phyloP scores from a whole-genome alignment of 352 stramenopile species.

The Globisporangium apiculatum region DNA sequence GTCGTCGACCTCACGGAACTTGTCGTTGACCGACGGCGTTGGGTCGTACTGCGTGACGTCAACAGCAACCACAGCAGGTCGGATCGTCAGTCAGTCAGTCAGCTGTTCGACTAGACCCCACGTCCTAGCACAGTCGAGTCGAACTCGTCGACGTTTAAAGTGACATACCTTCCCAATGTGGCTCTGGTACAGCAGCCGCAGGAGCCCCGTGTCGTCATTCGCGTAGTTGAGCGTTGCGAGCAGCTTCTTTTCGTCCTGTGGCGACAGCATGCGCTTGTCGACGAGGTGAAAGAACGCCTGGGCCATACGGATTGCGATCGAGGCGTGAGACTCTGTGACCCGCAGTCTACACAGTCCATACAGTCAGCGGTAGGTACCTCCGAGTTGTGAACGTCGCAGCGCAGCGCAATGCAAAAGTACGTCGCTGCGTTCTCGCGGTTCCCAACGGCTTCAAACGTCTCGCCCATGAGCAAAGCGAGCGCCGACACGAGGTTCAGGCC shows the following conservation, averaged over 20 bases:
- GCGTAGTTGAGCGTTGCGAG: slow-evolving; percentile 66
- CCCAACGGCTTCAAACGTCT: slow-evolving; percentile 77
- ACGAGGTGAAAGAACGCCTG: slow-evolving; percentile 80
- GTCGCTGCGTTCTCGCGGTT: slow-evolving; percentile 74
- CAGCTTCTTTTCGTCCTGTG: slow-evolving; percentile 59
- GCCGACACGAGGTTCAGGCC: slow-evolving; percentile 76
- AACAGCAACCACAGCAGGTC: not conserved
- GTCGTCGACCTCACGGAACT: slow-evolving; percentile 56
- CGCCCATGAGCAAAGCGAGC: slow-evolving; percentile 71
- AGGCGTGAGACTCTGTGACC: not conserved
- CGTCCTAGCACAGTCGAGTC: not conserved
- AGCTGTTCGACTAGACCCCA: not conserved
- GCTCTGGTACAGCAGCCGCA: slow-evolving; percentile 58
- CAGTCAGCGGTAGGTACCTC: slow-evolving; percentile 20
- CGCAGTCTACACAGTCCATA: not conserved
- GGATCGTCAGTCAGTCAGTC: not conserved
- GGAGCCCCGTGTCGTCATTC: slow-evolving; percentile 41
- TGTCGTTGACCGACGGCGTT: slow-evolving; percentile 36
- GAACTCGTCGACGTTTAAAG: not conserved
- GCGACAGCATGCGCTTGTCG: slow-evolving; percentile 81
- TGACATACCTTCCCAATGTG: slow-evolving; percentile 52
- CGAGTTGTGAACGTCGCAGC: slow-evolving; percentile 77
- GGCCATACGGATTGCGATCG: not conserved
- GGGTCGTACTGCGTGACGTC: slow-evolving; percentile 45
- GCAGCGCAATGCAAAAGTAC: slow-evolving; percentile 71